These are phyloP conservation scores for Gymnopilus dilepis DNA, from an alignment of 768 basidiomycete species.

Conservation along the genomic window DNA sequence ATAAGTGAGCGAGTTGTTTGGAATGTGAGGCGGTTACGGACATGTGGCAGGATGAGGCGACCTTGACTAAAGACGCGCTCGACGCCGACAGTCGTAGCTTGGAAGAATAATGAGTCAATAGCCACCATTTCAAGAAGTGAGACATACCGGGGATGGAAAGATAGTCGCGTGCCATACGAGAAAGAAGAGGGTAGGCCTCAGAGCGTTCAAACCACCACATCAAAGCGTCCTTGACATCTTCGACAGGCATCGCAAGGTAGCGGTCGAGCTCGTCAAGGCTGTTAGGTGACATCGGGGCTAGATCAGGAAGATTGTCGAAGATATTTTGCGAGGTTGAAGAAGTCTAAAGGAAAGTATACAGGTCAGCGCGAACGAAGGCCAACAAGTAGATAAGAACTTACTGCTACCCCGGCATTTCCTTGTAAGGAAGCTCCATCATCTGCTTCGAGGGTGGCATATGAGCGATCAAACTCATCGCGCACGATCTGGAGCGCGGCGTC, in stretches of 20 bases:
- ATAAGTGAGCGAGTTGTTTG: constrained; percentile 32
- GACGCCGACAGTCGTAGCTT: neutral
- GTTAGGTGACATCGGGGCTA: constrained; percentile 22
- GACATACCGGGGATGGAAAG: neutral
- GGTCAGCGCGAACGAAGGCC: neutral
- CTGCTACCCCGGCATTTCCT: too few relatives aligned
- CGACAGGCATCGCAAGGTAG: constrained; percentile 35
- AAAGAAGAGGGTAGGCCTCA: constrained; percentile 31
- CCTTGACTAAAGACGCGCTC: constrained; percentile 13
- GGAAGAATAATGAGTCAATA: neutral
- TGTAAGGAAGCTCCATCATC: too few relatives aligned
- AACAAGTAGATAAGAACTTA: too few relatives aligned
- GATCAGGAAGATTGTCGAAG: constrained; percentile 35
- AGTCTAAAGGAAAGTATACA: neutral
- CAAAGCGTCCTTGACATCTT: constrained; percentile 22
- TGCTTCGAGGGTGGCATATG: constrained; percentile 2
- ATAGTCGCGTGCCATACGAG: constrained; percentile 27
- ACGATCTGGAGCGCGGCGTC: constrained; percentile 21
- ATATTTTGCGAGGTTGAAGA: constrained; percentile 26
- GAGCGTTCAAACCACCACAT: constrained; percentile 35
- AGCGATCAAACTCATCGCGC: constrained; percentile 14
- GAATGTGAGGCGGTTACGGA: constrained; percentile 26
- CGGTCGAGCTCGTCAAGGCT: constrained; percentile 30
- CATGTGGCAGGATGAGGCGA: constrained; percentile 27
- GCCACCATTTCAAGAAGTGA: neutral